Evolutionary conservation across 2,329 filamentous ascomycete species (phyloP).

Genomic region (Aspergillus fischeri): DNA sequence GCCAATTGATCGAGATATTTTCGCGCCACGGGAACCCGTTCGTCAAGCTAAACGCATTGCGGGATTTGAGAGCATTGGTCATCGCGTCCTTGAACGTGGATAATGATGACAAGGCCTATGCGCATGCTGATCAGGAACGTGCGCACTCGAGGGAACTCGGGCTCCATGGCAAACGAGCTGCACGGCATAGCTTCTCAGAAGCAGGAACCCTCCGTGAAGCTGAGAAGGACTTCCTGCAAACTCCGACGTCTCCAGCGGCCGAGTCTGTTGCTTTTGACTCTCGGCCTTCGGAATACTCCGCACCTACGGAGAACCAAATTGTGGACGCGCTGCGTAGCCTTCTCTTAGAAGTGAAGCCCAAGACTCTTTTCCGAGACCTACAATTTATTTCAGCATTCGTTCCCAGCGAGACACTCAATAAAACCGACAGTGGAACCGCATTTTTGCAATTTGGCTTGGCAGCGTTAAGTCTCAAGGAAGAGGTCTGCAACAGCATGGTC

Average conservation of each 20-base stretch:
- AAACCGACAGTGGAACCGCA: constrained; percentile 63
- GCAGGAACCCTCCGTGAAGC: constrained; percentile 8
- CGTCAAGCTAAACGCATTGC: constrained; percentile 75
- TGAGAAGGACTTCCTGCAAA: constrained; percentile 16
- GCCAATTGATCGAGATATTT: constrained; percentile 76
- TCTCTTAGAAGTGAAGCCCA: constrained; percentile 68
- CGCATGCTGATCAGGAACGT: constrained; percentile 3
- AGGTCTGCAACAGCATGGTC: constrained; percentile 81
- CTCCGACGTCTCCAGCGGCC: constrained; percentile 20
- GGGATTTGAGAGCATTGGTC: constrained; percentile 79
- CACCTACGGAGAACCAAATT: constrained; percentile 59
- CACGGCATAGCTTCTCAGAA: constrained; percentile 33
- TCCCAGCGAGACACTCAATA: constrained; percentile 54
- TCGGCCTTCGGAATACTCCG: constrained; percentile 42
- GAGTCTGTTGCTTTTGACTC: constrained; percentile 32
- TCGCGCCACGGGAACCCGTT: constrained; percentile 85
- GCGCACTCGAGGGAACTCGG: constrained; percentile 4
- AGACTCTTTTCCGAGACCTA: constrained; percentile 74
- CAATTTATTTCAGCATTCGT: constrained; percentile 66
- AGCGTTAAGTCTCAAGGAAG: constrained; percentile 80
- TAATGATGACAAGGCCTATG: constrained; percentile 32
- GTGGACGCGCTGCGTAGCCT: constrained; percentile 63
- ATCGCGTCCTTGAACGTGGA: constrained; percentile 65
- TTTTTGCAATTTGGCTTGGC: constrained; percentile 90
- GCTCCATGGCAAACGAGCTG: constrained; percentile 12